A percentile compares a stretch with the other conserved stretches of the same genome.
Conservation (phyloP, 2,329 filamentous ascomycete species). For the Ceratocystis colombiana region DNA sequence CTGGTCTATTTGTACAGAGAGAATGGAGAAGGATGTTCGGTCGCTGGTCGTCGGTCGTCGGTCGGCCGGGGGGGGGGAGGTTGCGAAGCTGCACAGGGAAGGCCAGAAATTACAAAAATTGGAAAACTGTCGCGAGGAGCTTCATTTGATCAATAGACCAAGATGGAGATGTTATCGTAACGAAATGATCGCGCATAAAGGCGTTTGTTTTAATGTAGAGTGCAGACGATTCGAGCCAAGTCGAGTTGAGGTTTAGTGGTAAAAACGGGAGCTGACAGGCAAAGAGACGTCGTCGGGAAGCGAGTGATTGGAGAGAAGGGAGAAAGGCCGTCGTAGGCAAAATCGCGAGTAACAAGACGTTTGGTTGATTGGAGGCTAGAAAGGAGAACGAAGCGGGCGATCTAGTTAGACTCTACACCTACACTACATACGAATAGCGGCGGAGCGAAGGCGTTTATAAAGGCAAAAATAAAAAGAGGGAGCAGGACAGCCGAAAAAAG, state of each 20-base stretch:
- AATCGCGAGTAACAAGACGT: neutral
- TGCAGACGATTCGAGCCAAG: neutral
- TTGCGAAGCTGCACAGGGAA: slow-evolving; percentile 1
- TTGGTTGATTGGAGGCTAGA: neutral
- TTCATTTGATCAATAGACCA: slow-evolving; percentile 20
- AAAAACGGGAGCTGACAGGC: neutral
- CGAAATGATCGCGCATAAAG: slow-evolving; percentile 16
- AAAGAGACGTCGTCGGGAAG: neutral
- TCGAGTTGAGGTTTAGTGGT: neutral
- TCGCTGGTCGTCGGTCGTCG: neutral
- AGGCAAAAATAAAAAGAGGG: neutral
- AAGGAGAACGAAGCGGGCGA: neutral
- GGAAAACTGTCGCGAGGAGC: slow-evolving; percentile 5
- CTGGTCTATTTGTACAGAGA: slow-evolving; percentile 1
- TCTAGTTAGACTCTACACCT: neutral
- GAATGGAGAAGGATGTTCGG: neutral
- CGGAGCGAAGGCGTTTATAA: neutral
- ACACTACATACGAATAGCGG: neutral
- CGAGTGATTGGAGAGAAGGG: neutral
- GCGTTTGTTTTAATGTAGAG: neutral
- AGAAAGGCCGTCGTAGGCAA: neutral
- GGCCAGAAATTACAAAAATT: slow-evolving; percentile 5
- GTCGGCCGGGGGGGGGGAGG: neutral
- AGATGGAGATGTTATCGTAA: neutral
- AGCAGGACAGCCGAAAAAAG: neutral